Evolutionary conservation across 2,329 filamentous ascomycete species (phyloP).

Genomic region (Simplicillium aogashimaense): DNA sequence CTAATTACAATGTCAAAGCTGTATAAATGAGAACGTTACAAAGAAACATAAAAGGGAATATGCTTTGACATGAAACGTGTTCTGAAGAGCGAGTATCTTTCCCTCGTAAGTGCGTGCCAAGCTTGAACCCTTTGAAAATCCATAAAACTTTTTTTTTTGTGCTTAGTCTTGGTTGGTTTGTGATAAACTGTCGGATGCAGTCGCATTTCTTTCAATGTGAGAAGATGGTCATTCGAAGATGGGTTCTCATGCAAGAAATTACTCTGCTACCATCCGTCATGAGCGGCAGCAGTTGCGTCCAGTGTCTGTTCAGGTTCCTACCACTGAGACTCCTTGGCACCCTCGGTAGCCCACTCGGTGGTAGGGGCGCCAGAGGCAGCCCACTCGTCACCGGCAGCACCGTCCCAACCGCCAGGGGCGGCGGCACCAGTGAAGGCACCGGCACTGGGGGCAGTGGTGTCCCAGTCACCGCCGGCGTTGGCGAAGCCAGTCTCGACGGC

Average conservation of each 20-base stretch:
- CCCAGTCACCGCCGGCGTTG: slow-evolving; percentile 65
- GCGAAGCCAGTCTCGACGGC: slow-evolving; percentile 70
- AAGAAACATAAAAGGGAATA: slow-evolving; percentile 10
- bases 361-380: slow-evolving; percentile 56
- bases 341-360: slow-evolving; percentile 58
- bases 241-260: too few species aligned
- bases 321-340: slow-evolving; percentile 47
- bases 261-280: too few species aligned
- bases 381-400: slow-evolving; percentile 53
- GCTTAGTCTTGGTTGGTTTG: slow-evolving; percentile 1
- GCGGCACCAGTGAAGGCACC: slow-evolving; percentile 57
- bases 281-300: too few species aligned
- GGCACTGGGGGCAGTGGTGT: slow-evolving; percentile 48
- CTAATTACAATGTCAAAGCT: slow-evolving; percentile 7
- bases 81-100: slow-evolving; percentile 75
- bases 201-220: too few species aligned
- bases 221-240: too few species aligned
- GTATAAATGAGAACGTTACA: slow-evolving; percentile 5
- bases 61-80: slow-evolving; percentile 20
- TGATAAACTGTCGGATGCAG: neutral
- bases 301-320: slow-evolving; percentile 20
- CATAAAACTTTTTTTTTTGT: slow-evolving; percentile 8
- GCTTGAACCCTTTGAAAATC: slow-evolving; percentile 33
- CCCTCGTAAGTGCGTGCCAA: slow-evolving; percentile 88
- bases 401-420: slow-evolving; percentile 45